A percentile compares a stretch with the other conserved stretches of the same genome.
phyloP scores from a whole-genome alignment of 1,139 yeast genomes.

The Scheffersomyces titani region DNA sequence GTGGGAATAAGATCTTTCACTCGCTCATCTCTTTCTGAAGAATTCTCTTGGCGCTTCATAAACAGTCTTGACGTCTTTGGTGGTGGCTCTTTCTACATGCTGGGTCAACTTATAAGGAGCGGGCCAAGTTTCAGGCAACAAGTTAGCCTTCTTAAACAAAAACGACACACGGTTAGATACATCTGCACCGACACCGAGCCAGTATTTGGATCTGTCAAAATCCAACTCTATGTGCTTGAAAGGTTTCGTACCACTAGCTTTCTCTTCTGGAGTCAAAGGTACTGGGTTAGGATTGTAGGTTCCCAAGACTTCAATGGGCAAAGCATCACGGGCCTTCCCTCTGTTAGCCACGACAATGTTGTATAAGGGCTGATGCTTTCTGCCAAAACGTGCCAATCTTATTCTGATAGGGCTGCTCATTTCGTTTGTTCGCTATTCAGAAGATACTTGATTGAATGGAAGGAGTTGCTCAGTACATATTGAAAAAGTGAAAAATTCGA shows the following conservation, averaged over 20 bases:
- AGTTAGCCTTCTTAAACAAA: constrained; percentile 76
- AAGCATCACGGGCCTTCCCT: constrained; percentile 70
- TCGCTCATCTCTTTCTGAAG: constrained; percentile 31
- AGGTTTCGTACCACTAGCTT: constrained; percentile 55
- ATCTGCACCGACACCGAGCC: constrained; percentile 99
- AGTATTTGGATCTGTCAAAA: constrained; percentile 89
- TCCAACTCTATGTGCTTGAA: constrained; percentile 81
- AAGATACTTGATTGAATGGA: background rate
- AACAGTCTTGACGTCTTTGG: constrained; percentile 26
- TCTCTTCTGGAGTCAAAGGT: constrained; percentile 63
- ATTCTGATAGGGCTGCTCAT: constrained; percentile 49
- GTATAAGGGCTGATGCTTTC: constrained; percentile 83
- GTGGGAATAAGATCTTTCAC: background rate
- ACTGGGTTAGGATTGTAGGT: constrained; percentile 86
- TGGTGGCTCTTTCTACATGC: constrained; percentile 30
- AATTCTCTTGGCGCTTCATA: constrained; percentile 36
- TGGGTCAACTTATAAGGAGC: constrained; percentile 38
- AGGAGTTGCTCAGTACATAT: background rate
- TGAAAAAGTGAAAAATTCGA: background rate
- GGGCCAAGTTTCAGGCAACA: constrained; percentile 77
- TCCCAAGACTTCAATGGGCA: constrained; percentile 94
- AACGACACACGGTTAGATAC: constrained; percentile 82
- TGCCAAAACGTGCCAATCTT: constrained; percentile 90
- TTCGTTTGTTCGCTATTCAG: background rate
- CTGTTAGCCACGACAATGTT: constrained; percentile 88